Conservation (phyloP, 352 stramenopile genomes). For the Globisporangium sylvaticum region DNA sequence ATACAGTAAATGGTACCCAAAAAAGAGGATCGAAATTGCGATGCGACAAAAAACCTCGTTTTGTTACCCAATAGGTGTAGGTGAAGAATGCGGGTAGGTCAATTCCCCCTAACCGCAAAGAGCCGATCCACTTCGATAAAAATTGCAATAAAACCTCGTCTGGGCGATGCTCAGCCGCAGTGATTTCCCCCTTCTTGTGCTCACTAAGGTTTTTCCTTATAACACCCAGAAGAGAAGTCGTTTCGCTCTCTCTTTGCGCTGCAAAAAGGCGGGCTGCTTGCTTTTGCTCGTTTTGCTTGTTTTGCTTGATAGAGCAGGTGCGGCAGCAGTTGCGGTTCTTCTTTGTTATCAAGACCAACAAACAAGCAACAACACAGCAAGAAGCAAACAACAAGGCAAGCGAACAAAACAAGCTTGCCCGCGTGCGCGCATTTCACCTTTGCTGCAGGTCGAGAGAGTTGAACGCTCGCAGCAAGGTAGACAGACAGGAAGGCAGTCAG, state of each 20-base stretch:
- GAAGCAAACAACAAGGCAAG: not conserved
- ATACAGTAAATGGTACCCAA: not conserved
- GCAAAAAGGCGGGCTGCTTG: not conserved
- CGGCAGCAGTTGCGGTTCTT: constrained; percentile 14
- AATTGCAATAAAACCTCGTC: not conserved
- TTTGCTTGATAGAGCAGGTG: not conserved
- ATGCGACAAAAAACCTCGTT: constrained; percentile 1
- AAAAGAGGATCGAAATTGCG: too few relatives aligned
- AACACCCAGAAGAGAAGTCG: not conserved
- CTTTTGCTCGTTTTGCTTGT: not conserved
- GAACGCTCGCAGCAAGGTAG: not conserved
- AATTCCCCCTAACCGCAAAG: not conserved
- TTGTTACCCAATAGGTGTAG: constrained; percentile 2
- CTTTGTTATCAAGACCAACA: not conserved
- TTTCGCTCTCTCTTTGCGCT: constrained; percentile 4
- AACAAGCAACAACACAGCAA: not conserved
- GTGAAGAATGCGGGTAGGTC: not conserved
- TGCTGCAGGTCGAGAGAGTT: not conserved
- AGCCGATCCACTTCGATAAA: not conserved
- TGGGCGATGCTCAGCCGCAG: not conserved
- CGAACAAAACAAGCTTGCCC: not conserved
- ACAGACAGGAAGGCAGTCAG: not conserved
- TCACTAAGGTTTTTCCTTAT: constrained; percentile 3
- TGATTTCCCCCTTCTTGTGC: not conserved
- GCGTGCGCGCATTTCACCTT: constrained; percentile 1